Conservation (phyloP, 306 rosid genomes). For the Pueraria montana region DNA sequence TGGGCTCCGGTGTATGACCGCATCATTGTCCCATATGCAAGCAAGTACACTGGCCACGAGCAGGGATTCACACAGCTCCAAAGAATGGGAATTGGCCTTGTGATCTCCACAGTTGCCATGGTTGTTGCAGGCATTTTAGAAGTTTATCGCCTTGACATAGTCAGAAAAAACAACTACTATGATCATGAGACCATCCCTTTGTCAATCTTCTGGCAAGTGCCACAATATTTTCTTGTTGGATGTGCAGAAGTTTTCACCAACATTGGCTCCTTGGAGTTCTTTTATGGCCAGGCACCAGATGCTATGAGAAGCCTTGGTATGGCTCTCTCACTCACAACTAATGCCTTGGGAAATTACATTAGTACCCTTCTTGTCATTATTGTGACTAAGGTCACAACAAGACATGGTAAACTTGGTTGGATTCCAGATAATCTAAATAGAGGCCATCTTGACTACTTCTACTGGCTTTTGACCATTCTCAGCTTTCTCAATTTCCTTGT, state of each 20-base stretch:
- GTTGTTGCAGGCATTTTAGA: slow-evolving; percentile 76
- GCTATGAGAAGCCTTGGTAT: slow-evolving; percentile 88
- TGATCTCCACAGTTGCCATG: slow-evolving; percentile 74
- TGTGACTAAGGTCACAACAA: slow-evolving; percentile 70
- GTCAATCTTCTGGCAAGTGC: slow-evolving; percentile 93
- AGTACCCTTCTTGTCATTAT: slow-evolving; percentile 78
- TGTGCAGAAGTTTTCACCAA: slow-evolving; percentile 82
- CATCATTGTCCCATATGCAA: slow-evolving; percentile 67
- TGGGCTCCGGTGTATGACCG: slow-evolving; percentile 76
- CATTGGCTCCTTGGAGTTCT: slow-evolving; percentile 77
- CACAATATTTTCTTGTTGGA: slow-evolving; percentile 82
- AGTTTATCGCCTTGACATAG: slow-evolving; percentile 61
- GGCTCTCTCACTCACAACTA: slow-evolving; percentile 79
- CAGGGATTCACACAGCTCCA: slow-evolving; percentile 85
- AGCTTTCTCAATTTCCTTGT: slow-evolving; percentile 69
- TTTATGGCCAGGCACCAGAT: slow-evolving; percentile 85
- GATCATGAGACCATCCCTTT: slow-evolving; percentile 67
- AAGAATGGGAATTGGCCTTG: slow-evolving; percentile 85
- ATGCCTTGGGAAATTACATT: slow-evolving; percentile 75
- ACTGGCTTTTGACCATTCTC: slow-evolving; percentile 74
- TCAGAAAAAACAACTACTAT: slow-evolving; percentile 65
- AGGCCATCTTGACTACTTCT: slow-evolving; percentile 90
- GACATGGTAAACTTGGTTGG: slow-evolving; percentile 78
- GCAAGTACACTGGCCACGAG: slow-evolving; percentile 71
- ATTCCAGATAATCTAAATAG: slow-evolving; percentile 82